A percentile compares a stretch with the other conserved stretches of the same genome.
Evolutionary conservation across 768 basidiomycete genomes (phyloP).

Genomic region (Trametes cingulata): DNA sequence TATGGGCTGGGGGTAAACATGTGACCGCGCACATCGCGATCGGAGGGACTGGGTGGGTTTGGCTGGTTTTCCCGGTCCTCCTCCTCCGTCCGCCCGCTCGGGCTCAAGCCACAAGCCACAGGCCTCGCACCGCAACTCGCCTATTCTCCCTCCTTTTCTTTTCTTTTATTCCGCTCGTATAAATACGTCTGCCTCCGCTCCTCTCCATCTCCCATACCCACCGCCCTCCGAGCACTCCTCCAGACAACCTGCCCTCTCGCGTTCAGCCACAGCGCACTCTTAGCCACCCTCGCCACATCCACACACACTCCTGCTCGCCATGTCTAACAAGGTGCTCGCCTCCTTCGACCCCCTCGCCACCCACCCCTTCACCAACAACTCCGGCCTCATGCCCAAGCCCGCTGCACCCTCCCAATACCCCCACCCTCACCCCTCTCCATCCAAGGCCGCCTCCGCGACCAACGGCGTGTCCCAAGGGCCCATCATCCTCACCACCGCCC

Average conservation of each 20-base stretch:
- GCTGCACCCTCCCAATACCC: conserved; percentile 52
- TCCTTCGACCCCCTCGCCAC: conserved; percentile 60
- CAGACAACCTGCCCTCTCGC: not conserved
- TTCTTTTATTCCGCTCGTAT: conserved; percentile 8
- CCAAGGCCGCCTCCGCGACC: conserved; percentile 17
- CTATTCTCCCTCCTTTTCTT: conserved; percentile 3
- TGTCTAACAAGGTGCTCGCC: conserved; percentile 35
- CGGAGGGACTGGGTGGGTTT: not conserved
- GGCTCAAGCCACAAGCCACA: conserved; percentile 1
- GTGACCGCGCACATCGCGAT: conserved; percentile 12
- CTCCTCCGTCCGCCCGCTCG: conserved; percentile 3
- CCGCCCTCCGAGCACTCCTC: conserved; percentile 2
- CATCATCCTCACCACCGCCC: conserved; percentile 19
- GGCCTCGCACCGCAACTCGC: not conserved
- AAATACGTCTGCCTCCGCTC: conserved; percentile 11
- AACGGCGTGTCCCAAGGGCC: conserved; percentile 6
- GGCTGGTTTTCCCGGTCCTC: conserved; percentile 15
- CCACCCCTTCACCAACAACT: conserved; percentile 56
- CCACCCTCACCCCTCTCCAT: conserved; percentile 40
- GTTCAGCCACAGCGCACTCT: not conserved
- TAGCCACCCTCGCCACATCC: not conserved
- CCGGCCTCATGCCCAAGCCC: conserved; percentile 38
- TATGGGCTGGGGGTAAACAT: not conserved
- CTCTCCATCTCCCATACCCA: not conserved
- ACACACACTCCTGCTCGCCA: too few relatives aligned